Conservation (phyloP, 768 basidiomycete genomes). For the Mycena sanguinolenta region DNA sequence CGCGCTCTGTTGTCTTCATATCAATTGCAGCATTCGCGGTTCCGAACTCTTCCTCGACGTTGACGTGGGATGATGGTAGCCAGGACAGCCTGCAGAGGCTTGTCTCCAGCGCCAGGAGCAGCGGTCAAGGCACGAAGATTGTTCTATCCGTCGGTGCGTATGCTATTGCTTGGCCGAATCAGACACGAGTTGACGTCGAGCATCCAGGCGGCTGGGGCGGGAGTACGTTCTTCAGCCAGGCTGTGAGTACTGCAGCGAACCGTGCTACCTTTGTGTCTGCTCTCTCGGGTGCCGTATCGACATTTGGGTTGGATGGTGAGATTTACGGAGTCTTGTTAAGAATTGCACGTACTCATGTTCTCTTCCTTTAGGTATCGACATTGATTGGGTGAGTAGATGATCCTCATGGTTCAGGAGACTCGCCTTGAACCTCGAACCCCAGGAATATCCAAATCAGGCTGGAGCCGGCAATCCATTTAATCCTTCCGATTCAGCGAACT, state of each 20-base stretch:
- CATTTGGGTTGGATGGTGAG: slow-evolving; percentile 66
- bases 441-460: slow-evolving; percentile 80
- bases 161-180: slow-evolving; percentile 46
- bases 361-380: slow-evolving; percentile 47
- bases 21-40: slow-evolving; percentile 63
- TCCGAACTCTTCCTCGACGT: slow-evolving; percentile 58
- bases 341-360: not conserved
- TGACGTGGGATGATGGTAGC: slow-evolving; percentile 59
- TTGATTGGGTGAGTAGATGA: slow-evolving; percentile 67
- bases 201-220: slow-evolving; percentile 65
- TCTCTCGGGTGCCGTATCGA: slow-evolving; percentile 59
- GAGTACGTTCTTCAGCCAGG: slow-evolving; percentile 62
- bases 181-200: slow-evolving; percentile 11
- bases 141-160: slow-evolving; percentile 64
- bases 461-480: slow-evolving; percentile 76
- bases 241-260: slow-evolving; percentile 53
- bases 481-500: slow-evolving; percentile 71
- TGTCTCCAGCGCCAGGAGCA: slow-evolving; percentile 60
- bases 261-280: slow-evolving; percentile 61
- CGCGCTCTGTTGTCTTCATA: not conserved
- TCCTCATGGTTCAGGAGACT: no score
- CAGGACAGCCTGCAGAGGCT: slow-evolving; percentile 58
- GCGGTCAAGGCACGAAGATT: slow-evolving; percentile 62
- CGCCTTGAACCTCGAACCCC: not conserved
- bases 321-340: slow-evolving; percentile 41